These are phyloP conservation scores for Paecilomyces fulvus DNA, from an alignment of 2,329 filamentous ascomycete genomes.

Conservation along the genomic window DNA sequence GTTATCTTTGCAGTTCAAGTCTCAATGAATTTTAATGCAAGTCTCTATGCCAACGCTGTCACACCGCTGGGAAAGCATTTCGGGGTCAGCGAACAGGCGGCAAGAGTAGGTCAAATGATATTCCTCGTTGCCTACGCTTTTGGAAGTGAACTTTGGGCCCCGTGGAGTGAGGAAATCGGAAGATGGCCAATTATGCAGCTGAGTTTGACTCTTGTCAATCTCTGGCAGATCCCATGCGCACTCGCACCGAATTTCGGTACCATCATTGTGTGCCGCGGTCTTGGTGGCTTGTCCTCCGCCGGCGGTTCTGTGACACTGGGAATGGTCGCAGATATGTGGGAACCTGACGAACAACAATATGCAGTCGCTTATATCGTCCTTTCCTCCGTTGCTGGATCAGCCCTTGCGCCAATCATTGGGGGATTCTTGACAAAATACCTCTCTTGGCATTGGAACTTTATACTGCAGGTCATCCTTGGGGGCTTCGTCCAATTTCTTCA, in stretches of 20 bases:
- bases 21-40: slow-evolving; percentile 72
- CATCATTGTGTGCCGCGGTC: slow-evolving; percentile 58
- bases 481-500: slow-evolving; percentile 44
- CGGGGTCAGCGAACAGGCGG: slow-evolving; percentile 55
- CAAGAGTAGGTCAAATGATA: slow-evolving; percentile 63
- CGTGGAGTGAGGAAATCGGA: slow-evolving; percentile 76
- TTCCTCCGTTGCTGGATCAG: slow-evolving; percentile 47
- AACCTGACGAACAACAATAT: slow-evolving; percentile 49
- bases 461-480: slow-evolving; percentile 54
- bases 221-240: slow-evolving; percentile 65
- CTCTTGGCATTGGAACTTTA: slow-evolving; percentile 54
- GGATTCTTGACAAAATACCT: slow-evolving; percentile 43
- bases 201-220: slow-evolving; percentile 64
- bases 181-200: slow-evolving; percentile 66
- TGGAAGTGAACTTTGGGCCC: slow-evolving; percentile 79
- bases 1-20: slow-evolving; percentile 63
- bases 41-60: slow-evolving; percentile 61
- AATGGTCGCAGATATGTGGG: slow-evolving; percentile 57
- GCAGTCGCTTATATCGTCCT: slow-evolving; percentile 54
- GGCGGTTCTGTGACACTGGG: slow-evolving; percentile 58
- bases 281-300: slow-evolving; percentile 55
- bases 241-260: slow-evolving; percentile 63
- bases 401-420: slow-evolving; percentile 41
- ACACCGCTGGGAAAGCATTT: slow-evolving; percentile 57
- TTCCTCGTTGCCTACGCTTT: slow-evolving; percentile 74